Base-by-base conservation (phyloP, 371 early-diverging fungal genomes). In the Haplosporangium sp. region DNA sequence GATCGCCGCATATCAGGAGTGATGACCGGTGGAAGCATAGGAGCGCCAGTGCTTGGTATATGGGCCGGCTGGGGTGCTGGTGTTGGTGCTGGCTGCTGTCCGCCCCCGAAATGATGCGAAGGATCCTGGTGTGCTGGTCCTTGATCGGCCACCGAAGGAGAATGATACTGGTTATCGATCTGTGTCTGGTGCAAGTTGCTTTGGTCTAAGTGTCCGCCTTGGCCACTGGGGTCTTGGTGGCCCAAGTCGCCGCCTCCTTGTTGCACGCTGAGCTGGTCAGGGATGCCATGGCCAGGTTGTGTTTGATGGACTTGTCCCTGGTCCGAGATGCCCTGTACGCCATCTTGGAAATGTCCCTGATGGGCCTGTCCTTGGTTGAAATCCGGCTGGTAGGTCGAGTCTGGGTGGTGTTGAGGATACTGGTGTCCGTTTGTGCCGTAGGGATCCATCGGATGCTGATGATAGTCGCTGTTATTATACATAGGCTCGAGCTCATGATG, bases 401-500 rank as follows among this genome's bases (percentile, higher is more conserved):
- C 52, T n/a, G 14, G 41, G 18, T 62, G 55, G 46, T 45, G 36
- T 10, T 64, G 60, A n/a, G 14, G 20, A 23, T 57, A 48, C 3
- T 73, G 67, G 29, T 67, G 64, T 6, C 58, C 62, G 47, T 62
- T 51, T 10, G 43, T 50, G 14, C 12, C 56, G 18, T 64, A 18
- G 36, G 63, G 64, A 13, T 20, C 43, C 47, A 56, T 47, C n/a
- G 62, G 69, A 23, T 69, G 60, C 55, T 61, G 70, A n/a, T 65
- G 38, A 42, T 67, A 59, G 23, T 61, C 67, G n/a, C 23, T 21
- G 16, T 69, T 46, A 52, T 75, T 18, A 42, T 68, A 74, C 62
- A 74, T 52, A 23, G 61, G 62, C 46, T 66, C 67, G 18, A 62
- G 36, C 38, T 66, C 73, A 36, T 64, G 64, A 5, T 59, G 59